Evolutionary conservation across 2,329 filamentous ascomycete genomes (phyloP), one percentile per base, ranked within the genome.

Genomic region (Passalora sequoiae): DNA sequence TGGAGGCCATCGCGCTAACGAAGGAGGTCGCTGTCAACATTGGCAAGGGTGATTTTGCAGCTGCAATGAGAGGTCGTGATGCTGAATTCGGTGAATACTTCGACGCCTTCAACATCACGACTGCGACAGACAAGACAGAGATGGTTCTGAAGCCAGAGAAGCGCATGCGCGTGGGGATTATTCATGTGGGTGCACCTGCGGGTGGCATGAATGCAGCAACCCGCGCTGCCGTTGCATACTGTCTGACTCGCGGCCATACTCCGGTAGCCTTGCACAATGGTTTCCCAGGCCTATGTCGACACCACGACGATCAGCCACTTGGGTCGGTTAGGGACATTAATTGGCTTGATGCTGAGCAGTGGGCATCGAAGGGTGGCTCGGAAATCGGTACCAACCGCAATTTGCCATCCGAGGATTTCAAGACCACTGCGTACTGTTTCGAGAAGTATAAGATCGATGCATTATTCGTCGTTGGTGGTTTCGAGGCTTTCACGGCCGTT

Each of bases 191-290:
- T 59, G 92, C 92, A 9, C 92, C 92, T 6, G 92, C 92, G 21
- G 92, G 92, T 66, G 92, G 92, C 59, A 97, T 98, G 86, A 98
- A 98, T 68, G 89, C 91, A 20, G 92, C 92, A 30, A 92, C 94
- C 15, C 82, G 92, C 55, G 91, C 88, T 21, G 91, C 87, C 10
- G 89, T 96, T 13, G 88, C 89, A 22, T 96, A 96, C 72, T 97
- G 89, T 65, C 67, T 94, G 45, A 85, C 86, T 32, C 81, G 89
- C 46, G 92, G 92, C n/a, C 92, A 98, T 66, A 88, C 87, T 40
- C 86, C 92, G 3, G 67, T 97, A 58, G 91, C 88, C 13, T 89
- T 98, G 43, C 86, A 97, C 70, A 98, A 98, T 60, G 92, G 92
- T 19, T 98, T 98, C 67, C 88, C 92, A 22, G 92, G 92, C 12